Conservation (phyloP, 2,329 filamentous ascomycete genomes). For the Phialophora expanda region DNA sequence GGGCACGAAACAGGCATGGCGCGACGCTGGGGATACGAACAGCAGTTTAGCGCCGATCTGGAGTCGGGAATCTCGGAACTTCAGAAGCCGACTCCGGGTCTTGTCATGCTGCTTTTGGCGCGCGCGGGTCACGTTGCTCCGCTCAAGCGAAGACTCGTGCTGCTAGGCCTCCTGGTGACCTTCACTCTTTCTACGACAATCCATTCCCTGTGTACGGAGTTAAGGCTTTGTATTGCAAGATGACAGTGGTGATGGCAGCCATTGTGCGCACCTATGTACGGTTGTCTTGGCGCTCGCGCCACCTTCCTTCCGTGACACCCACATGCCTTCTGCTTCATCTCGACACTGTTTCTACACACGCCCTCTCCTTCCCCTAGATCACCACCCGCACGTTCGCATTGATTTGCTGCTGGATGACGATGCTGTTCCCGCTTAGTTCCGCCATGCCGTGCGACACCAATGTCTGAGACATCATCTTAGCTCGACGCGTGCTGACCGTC, state of each 20-base stretch:
- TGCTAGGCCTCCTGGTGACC: too few species aligned
- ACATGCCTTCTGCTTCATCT: too few species aligned
- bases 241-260: too few species aligned
- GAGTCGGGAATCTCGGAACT: neutral
- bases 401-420: neutral
- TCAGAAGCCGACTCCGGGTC: neutral
- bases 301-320: too few species aligned
- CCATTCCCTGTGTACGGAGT: too few species aligned
- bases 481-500: slow-evolving; percentile 6
- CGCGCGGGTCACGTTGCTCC: too few species aligned
- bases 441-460: slow-evolving; percentile 13
- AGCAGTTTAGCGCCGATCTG: neutral
- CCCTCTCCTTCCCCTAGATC: neutral
- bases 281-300: too few species aligned
- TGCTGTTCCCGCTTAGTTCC: neutral
- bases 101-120: neutral
- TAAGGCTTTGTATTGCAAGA: too few species aligned
- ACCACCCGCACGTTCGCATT: neutral
- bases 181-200: too few species aligned
- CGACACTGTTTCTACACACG: neutral
- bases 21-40: neutral
- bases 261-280: too few species aligned
- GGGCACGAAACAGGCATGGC: neutral
- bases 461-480: slow-evolving; percentile 10
- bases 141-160: too few species aligned